Conservation (phyloP, 192 early-diverging fungal genomes). For the Coemansia sp. region DNA sequence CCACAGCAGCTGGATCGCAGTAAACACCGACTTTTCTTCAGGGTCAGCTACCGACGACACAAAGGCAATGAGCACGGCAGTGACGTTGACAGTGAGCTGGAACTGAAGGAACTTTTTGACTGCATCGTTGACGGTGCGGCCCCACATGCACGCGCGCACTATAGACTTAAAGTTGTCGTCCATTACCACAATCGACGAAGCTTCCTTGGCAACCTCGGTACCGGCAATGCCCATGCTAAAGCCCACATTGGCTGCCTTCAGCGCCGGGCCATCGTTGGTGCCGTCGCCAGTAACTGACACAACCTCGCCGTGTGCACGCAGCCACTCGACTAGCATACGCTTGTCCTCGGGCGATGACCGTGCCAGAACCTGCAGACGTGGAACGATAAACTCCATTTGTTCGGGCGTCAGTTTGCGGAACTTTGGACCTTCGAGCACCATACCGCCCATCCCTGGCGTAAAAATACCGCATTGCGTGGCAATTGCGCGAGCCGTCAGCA, state of each 20-base stretch:
- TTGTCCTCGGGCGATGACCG: conserved; percentile 95
- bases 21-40: conserved; percentile 79
- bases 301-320: conserved; percentile 88
- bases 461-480: conserved; percentile 92
- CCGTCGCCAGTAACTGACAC: conserved; percentile 99
- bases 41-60: conserved; percentile 66
- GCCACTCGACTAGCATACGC: conserved; percentile 84
- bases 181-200: conserved; percentile 94
- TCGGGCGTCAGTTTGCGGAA: conserved; percentile 81
- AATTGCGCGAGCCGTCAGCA: conserved; percentile 90
- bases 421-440: conserved; percentile 92
- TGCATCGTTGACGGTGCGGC: conserved; percentile 90
- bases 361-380: conserved; percentile 91
- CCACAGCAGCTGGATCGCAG: conserved; percentile 96
- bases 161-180: conserved; percentile 99
- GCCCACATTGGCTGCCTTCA: conserved; percentile 94
- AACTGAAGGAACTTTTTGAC: conserved; percentile 99
- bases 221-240: conserved; percentile 99
- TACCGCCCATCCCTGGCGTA: conserved; percentile 70
- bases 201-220: conserved; percentile 99
- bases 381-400: conserved; percentile 92
- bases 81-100: conserved; percentile 97
- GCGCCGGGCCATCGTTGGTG: conserved; percentile 97
- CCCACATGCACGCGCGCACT: conserved; percentile 98
- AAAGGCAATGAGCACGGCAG: conserved; percentile 79